A percentile compares a stretch with the other conserved stretches of the same genome.
These are phyloP conservation scores for Monosporozyma servazzii DNA, from an alignment of 805 yeast genomes.

Conservation along the genomic window DNA sequence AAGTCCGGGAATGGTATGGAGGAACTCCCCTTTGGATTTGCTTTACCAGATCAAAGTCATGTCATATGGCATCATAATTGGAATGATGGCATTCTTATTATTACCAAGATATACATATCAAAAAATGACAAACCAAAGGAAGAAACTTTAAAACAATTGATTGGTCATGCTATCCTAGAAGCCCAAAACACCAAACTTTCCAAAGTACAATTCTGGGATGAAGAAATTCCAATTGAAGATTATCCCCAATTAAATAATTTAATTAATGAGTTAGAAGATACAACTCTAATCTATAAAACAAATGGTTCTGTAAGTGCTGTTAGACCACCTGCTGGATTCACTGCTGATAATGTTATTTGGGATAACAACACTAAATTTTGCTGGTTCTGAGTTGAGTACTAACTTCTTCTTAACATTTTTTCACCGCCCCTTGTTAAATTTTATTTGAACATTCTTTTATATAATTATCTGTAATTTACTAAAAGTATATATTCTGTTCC, in stretches of 20 bases:
- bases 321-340: conserved; percentile 25
- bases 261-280: conserved; percentile 19
- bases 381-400: conserved; percentile 34
- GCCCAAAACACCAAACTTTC: conserved; percentile 22
- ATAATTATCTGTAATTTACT: too few species aligned
- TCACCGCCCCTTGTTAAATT: neutral
- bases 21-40: conserved; percentile 26
- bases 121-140: conserved; percentile 9
- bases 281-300: conserved; percentile 14
- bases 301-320: conserved; percentile 36
- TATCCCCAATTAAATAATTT: conserved; percentile 16
- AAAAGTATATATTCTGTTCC: too few species aligned
- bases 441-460: neutral
- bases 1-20: conserved; percentile 9
- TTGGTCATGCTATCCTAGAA: conserved; percentile 31
- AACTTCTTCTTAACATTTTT: neutral
- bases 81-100: conserved; percentile 25
- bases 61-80: conserved; percentile 40
- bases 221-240: conserved; percentile 25
- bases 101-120: conserved; percentile 22
- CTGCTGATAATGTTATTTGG: conserved; percentile 30
- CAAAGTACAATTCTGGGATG: conserved; percentile 34
- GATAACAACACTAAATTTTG: conserved; percentile 38
- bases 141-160: conserved; percentile 20
- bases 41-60: conserved; percentile 23